Conservation (phyloP, 768 basidiomycete genomes). For the Boletus reticulatus region DNA sequence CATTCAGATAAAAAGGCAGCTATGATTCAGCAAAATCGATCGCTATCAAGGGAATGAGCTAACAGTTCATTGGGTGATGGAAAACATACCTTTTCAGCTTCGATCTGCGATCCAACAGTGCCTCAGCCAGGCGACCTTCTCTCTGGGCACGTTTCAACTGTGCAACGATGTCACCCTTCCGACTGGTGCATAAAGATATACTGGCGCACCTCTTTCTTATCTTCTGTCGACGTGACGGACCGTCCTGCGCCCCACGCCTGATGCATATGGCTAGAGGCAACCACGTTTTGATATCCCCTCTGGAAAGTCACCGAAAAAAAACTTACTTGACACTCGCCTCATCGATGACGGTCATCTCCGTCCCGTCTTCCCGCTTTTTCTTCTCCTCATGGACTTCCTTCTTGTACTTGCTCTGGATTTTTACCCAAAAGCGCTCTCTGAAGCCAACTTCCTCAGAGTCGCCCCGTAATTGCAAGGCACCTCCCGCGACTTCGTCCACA, state of each 20-base stretch:
- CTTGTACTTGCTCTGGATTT: slow-evolving; percentile 88
- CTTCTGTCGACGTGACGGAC: slow-evolving; percentile 63
- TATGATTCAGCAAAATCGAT: slow-evolving; percentile 43
- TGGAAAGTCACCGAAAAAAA: slow-evolving; percentile 1
- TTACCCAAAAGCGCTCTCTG: slow-evolving; percentile 82
- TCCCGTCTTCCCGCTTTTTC: slow-evolving; percentile 60
- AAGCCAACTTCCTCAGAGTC: slow-evolving; percentile 88
- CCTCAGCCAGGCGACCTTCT: slow-evolving; percentile 79
- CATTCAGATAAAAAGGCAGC: slow-evolving; percentile 6
- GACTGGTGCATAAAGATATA: slow-evolving; percentile 1
- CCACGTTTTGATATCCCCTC: not conserved
- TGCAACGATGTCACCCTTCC: slow-evolving; percentile 2
- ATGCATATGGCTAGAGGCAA: slow-evolving; percentile 52
- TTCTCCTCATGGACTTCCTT: slow-evolving; percentile 77
- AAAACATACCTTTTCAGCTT: slow-evolving; percentile 77
- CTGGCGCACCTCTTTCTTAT: slow-evolving; percentile 65
- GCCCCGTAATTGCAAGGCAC: slow-evolving; percentile 70
- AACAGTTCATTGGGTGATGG: not conserved
- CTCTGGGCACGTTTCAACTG: slow-evolving; percentile 78
- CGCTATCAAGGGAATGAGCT: slow-evolving; percentile 27
- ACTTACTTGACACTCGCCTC: slow-evolving; percentile 75
- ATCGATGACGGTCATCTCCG: slow-evolving; percentile 55
- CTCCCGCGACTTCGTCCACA: slow-evolving; percentile 86
- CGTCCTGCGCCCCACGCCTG: slow-evolving; percentile 87
- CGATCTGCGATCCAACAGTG: slow-evolving; percentile 72